Evolutionary conservation across 495 filamentous ascomycete genomes (phyloP), one percentile per base, ranked within the genome.

Genomic region (Rhypophila decipiens): DNA sequence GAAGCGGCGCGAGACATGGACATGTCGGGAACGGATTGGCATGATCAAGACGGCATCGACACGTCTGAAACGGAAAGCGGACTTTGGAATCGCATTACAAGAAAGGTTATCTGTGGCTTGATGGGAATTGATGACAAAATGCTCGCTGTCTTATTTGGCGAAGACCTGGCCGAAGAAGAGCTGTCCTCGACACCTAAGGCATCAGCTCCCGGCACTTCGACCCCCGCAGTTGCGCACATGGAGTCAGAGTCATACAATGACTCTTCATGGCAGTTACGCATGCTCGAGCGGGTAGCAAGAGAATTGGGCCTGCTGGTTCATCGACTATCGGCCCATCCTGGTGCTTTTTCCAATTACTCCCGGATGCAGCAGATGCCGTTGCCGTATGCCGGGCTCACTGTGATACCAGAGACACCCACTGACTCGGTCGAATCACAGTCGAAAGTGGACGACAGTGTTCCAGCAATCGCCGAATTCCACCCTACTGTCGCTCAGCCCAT

Each of bases 81-180:
- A 0, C 75, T 94, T 47, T 90, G 86, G 88, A 80, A 79, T 44
- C 77, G 83, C 3, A 80, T 96, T 37, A 95, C 91, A 3, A 79
- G 87, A 42, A 84, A 84, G 56, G 84, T 96, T 15, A 90, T 98
- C 39, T 78, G 79, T 19, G 90, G 95, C 61, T 66, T 98, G 35
- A 84, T 98, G 60, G 90, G 94, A 2, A 88, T 97, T 42, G 90
- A 97, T 51, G 89, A 96, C 49, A 74, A 77, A 29, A 67, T 91
- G 24, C 78, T 97, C 5, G 85, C 84, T 2, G 79, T 96, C 20
- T 79, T 97, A 4, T 88, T 96, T 48, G 93, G 93, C 2, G 93
- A 96, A 66, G 71, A 78, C 10, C 67, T 97, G 23, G 72, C 74
- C 23, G 80, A 85, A 20, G 63, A 68, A 51, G 64, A 70, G 35